Percentiles rank a stretch among this genome's conserved stretches.
phyloP scores from a whole-genome alignment of 116 monocot species.

The Phalaenopsis hybrid region DNA sequence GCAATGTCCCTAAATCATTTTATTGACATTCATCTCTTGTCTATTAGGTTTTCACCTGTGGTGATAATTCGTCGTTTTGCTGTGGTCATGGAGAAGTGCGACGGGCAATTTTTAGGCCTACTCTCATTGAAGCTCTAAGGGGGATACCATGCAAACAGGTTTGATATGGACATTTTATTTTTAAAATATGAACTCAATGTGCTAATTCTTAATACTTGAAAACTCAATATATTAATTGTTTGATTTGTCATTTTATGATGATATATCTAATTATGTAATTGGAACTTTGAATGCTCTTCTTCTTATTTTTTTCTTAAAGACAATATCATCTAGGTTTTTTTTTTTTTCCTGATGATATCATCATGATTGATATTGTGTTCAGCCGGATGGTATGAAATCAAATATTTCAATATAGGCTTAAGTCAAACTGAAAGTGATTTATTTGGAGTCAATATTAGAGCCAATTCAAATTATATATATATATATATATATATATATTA shows the following conservation, averaged over 20 bases:
- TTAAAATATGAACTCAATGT: not conserved
- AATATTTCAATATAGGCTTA: not conserved
- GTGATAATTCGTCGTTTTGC: conserved; percentile 94
- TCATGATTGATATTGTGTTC: not conserved
- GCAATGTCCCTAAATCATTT: not conserved
- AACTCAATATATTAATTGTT: not conserved
- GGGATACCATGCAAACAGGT: conserved; percentile 89
- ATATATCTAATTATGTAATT: not conserved
- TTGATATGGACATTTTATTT: not conserved
- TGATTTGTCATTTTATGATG: not conserved
- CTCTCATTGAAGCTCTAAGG: conserved; percentile 54
- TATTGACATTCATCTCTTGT: not conserved
- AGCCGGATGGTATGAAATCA: not conserved
- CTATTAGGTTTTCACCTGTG: conserved; percentile 84
- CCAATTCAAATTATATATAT: not conserved
- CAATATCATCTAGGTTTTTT: not conserved
- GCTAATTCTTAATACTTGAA: not conserved
- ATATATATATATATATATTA: too few species aligned
- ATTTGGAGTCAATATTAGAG: not conserved
- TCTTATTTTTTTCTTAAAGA: not conserved
- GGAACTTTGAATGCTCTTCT: not conserved
- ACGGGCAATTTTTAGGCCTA: conserved; percentile 76
- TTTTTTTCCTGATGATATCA: not conserved
- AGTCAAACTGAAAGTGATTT: not conserved
- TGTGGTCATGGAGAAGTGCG: conserved; percentile 93